Evolutionary conservation across 169 alveolate genomes (phyloP), one percentile per base, ranked within the genome.

Genomic region (Condylostoma magnum): DNA sequence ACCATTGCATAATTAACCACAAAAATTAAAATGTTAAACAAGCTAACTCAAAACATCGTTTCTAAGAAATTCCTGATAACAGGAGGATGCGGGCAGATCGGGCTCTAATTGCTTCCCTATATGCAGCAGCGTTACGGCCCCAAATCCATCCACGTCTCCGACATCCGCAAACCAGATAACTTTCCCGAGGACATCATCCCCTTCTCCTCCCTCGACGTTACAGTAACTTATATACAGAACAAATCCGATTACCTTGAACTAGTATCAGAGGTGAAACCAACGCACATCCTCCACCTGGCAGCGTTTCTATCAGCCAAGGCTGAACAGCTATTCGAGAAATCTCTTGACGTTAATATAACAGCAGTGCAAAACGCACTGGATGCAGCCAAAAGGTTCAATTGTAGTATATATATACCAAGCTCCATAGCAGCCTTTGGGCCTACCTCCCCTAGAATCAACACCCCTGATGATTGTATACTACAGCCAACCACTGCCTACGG

Each of bases 401-500:
- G 57, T 37, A 44, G 36, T 15, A 41, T 79, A 22, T 79, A 34
- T 34, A 31, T 60, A 3, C 86, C 86, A 2, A 72, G 83, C 30
- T 27, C 86, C 1, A 79, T 79, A 0, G 86, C 86, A 5, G 86
- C 56, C 12, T 79, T 79, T 44, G 86, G 86, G 12, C 80, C 80
- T 22, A 57, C 28, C 8, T 25, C 50, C 33, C 75, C 75, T 22
- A 25, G 63, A 8, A 15, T 47, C 3, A 63, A 66, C 53, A 71
- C 80, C 25, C 80, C 80, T 25, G 75, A 52, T 52, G 79, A 72
- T 31, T 6, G 43, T 15, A 53, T 79, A 6, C 57, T 79, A 2
- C 76, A 73, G 38, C 86, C 86, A 18, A 58, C 78, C 12, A 79
- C 86, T 10, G 67, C 67, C 27, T 79, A 79, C 57, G 86, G 86